These are phyloP conservation scores for Neofusicoccum ribis DNA, from an alignment of 2,329 filamentous ascomycete genomes.

Conservation along the genomic window DNA sequence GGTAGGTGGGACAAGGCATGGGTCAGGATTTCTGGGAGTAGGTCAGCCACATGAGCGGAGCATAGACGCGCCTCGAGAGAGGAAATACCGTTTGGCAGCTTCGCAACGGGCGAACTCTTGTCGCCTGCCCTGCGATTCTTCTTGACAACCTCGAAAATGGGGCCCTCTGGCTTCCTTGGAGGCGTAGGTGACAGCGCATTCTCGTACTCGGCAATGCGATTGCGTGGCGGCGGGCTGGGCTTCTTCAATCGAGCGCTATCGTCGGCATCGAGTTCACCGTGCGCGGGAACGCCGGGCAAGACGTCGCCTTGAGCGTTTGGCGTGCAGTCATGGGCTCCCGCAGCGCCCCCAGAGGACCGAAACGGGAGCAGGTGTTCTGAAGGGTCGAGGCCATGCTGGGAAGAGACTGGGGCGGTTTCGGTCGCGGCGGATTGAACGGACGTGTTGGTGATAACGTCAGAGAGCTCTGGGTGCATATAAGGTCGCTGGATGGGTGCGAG, in stretches of 20 bases:
- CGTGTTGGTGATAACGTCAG: constrained; percentile 51
- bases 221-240: constrained; percentile 45
- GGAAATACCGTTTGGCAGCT: constrained; percentile 77
- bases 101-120: constrained; percentile 52
- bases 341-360: constrained; percentile 31
- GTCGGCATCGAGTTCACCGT: constrained; percentile 22
- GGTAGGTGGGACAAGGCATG: constrained; percentile 89
- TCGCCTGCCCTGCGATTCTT: constrained; percentile 46
- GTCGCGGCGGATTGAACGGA: constrained; percentile 40
- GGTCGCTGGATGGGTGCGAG: constrained; percentile 25
- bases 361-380: constrained; percentile 48
- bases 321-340: constrained; percentile 21
- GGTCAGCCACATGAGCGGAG: constrained; percentile 25
- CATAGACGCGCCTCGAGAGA: neutral
- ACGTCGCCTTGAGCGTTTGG: constrained; percentile 21
- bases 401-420: constrained; percentile 37
- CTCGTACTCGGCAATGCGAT: constrained; percentile 59
- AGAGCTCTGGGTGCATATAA: constrained; percentile 68
- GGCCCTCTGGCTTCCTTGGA: constrained; percentile 44
- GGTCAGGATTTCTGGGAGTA: constrained; percentile 75
- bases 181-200: constrained; percentile 43
- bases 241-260: constrained; percentile 38
- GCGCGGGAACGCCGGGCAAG: constrained; percentile 24
- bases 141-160: constrained; percentile 55
- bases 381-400: constrained; percentile 61